Evolutionary conservation across 2,329 filamentous ascomycete genomes (phyloP), one percentile per base, ranked within the genome.

Genomic region (Aulographum hederae): DNA sequence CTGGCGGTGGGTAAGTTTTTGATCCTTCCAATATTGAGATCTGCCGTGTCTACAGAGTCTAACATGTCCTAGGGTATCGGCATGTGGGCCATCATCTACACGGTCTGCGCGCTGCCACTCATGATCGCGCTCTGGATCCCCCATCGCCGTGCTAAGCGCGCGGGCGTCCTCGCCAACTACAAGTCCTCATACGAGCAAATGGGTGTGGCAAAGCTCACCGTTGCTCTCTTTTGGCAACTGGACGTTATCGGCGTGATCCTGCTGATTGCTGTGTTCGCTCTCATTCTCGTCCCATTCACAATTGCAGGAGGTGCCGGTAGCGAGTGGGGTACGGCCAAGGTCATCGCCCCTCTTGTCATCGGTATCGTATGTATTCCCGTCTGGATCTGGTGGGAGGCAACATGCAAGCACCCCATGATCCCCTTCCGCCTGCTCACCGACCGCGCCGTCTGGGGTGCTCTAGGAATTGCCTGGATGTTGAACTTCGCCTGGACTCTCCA

Each of bases 1-100:
- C 2, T 76, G 71, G 71, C 51, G 60, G 35, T 74, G 69, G 68
- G 71, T 70, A 11, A n/a, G n/a, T n/a, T n/a, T n/a, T n/a, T n/a
- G n/a, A n/a, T n/a, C n/a, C n/a, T n/a, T n/a, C n/a, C n/a, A n/a
- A n/a, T n/a, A n/a, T n/a, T n/a, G n/a, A n/a, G n/a, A n/a, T n/a
- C n/a, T n/a, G n/a, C n/a, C n/a, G n/a, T n/a, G n/a, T n/a, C n/a
- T n/a, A n/a, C n/a, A n/a, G n/a, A n/a, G n/a, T n/a, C n/a, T n/a
- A n/a, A n/a, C n/a, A n/a, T n/a, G 58, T 18, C 18, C 15, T 8
- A 20, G 27, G n/a, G 3, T 26, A 10, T 71, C 16, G 70, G 69
- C 38, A 74, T 75, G 68, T 75, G 66, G 58, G 59, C 57, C 29
- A 63, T 74, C 38, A 68, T 73, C 31, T 73, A 67, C 41, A 64